These are phyloP conservation scores for Alternaria angustiovoidea DNA, from an alignment of 2,329 filamentous ascomycete species.

Conservation along the genomic window DNA sequence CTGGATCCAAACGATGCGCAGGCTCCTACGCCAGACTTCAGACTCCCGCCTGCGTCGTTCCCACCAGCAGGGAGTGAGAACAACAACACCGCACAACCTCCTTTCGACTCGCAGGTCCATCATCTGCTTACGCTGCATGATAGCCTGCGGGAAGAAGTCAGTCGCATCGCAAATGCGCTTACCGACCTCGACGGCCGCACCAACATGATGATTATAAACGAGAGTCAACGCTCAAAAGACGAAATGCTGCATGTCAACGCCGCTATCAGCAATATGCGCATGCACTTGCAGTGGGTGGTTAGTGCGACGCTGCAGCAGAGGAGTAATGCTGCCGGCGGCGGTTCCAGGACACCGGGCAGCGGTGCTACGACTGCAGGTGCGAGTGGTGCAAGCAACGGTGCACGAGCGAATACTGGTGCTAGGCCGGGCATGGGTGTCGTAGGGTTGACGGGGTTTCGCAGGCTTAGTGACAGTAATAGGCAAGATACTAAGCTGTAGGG, in stretches of 20 bases:
- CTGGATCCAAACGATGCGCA: constrained; percentile 44
- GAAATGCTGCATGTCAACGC: constrained; percentile 69
- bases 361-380: constrained; percentile 18
- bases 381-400: constrained; percentile 32
- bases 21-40: constrained; percentile 49
- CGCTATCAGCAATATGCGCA: constrained; percentile 64
- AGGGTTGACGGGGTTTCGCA: constrained; percentile 29
- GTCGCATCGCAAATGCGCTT: constrained; percentile 62
- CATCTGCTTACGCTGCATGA: constrained; percentile 69
- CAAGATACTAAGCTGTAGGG: constrained; percentile 49
- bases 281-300: constrained; percentile 70
- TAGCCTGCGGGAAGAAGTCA: constrained; percentile 66
- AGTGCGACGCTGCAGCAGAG: constrained; percentile 62
- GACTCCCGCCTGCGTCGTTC: constrained; percentile 45
- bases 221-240: constrained; percentile 67
- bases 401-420: constrained; percentile 32
- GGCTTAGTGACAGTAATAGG: constrained; percentile 48
- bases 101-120: constrained; percentile 59
- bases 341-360: constrained; percentile 35
- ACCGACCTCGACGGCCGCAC: constrained; percentile 67
- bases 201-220: constrained; percentile 70
- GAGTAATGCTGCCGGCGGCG: constrained; percentile 35
- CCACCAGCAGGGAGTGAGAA: constrained; percentile 36
- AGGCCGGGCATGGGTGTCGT: constrained; percentile 37
- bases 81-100: constrained; percentile 40